Percentiles rank a stretch among this genome's conserved stretches.
Conservation (phyloP, 495 filamentous ascomycete species). For the Aspergillus kassunensis region DNA sequence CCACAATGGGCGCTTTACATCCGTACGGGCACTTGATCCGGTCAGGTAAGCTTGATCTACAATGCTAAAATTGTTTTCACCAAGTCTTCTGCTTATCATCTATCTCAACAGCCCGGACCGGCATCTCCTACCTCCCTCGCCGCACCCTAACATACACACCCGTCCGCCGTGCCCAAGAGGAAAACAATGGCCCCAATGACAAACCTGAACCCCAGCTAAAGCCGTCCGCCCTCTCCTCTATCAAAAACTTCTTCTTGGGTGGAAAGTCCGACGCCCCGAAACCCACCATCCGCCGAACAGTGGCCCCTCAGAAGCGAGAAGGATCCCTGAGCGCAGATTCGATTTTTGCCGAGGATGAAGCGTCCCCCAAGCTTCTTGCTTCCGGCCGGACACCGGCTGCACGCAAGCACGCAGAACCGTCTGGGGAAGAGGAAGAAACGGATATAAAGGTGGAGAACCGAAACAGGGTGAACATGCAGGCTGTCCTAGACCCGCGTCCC, state of each 20-base stretch:
- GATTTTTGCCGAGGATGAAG: slow-evolving; percentile 41
- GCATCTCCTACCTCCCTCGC: slow-evolving; percentile 35
- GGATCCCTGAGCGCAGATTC: slow-evolving; percentile 36
- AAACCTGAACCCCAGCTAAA: slow-evolving; percentile 15
- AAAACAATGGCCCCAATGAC: slow-evolving; percentile 18
- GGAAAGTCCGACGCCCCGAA: slow-evolving; percentile 23
- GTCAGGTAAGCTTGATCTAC: slow-evolving; percentile 22
- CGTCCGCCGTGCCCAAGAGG: slow-evolving; percentile 29
- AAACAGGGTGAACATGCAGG: slow-evolving; percentile 46
- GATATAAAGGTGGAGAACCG: slow-evolving; percentile 29
- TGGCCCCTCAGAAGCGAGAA: slow-evolving; percentile 31
- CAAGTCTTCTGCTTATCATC: not conserved
- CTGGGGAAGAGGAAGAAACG: slow-evolving; percentile 15
- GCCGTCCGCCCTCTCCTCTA: slow-evolving; percentile 25
- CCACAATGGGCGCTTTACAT: slow-evolving; percentile 37
- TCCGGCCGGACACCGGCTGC: slow-evolving; percentile 30
- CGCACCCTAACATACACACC: slow-evolving; percentile 38
- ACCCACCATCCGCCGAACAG: slow-evolving; percentile 26
- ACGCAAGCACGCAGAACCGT: slow-evolving; percentile 8
- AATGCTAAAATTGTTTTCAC: not conserved
- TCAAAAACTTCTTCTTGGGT: slow-evolving; percentile 41
- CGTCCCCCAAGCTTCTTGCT: slow-evolving; percentile 19
- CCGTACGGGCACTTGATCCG: slow-evolving; percentile 41
- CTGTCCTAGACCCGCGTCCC: slow-evolving; percentile 67
- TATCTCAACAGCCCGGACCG: slow-evolving; percentile 31